Base-by-base conservation (phyloP, 2,329 filamentous ascomycete genomes). In the Diaporthe vexans region DNA sequence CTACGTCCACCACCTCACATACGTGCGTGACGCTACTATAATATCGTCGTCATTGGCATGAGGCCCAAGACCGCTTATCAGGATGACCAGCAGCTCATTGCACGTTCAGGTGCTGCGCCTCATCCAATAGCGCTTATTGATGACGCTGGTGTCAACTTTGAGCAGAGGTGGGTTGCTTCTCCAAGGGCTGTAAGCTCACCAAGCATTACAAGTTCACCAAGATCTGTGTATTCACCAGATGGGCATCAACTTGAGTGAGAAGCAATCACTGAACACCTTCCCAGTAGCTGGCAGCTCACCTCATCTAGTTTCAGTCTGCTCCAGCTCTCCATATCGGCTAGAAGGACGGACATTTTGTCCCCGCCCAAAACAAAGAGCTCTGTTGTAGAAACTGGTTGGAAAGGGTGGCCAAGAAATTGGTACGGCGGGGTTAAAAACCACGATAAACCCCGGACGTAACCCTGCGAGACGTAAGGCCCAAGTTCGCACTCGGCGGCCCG, bases 31-130 rank as follows among this genome's bases (percentile, higher is more conserved):
- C 52, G 13, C 26, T 56, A 56, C 15, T 56, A 19, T 26, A 56
- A 26, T 33, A 56, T 56, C 13, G 52, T 56, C 52, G 26, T 56
- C 52, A 56, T 56, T 33, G 52, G 52, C 26, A 56, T 33, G 52
- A 33, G 52, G 11, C 26, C 52, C 52, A 56, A 56, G 52, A 56
- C 26, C 26, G 52, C 52, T 33, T 56, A 33, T 40, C 9, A 19
- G 26, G 29, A 19, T 56, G 26, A 56, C 15, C 52, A 56, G 15
- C 52, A 56, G 52, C 52, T 56, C 52, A 15, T 33, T 33, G 52
- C 13, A 56, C 11, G 4, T 13, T 40, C 37, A 40, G 37, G 37
- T 15, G 26, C 52, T 56, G 52, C 52, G 52, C 52, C 52, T 56
- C 52, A 56, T 33, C 52, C 17, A 56, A 56, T 7, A 29, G 52